A percentile compares a stretch with the other conserved stretches of the same genome.
phyloP scores from a whole-genome alignment of 1,139 yeast genomes.

The Sugiyamaella grinbergsii region DNA sequence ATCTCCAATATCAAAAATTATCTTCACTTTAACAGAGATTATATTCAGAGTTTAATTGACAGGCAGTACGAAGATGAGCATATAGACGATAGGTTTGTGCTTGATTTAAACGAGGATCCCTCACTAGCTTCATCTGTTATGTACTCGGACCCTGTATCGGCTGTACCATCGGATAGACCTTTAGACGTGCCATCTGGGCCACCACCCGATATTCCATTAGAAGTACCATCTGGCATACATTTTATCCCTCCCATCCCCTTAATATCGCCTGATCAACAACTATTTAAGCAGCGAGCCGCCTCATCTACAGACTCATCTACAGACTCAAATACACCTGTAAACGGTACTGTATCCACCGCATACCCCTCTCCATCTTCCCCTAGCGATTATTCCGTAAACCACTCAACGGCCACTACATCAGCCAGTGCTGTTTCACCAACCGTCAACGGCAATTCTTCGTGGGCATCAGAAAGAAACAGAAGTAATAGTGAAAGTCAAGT shows the following conservation, averaged over 20 bases:
- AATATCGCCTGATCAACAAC: constrained; percentile 2
- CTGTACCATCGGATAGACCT: too few relatives aligned
- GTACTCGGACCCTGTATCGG: too few relatives aligned
- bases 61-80: constrained; percentile 5
- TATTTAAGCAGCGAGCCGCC: background rate
- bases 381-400: background rate
- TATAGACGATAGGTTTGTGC: background rate
- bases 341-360: background rate
- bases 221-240: background rate
- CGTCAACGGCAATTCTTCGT: background rate
- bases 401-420: background rate
- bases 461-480: constrained; percentile 50
- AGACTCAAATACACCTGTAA: background rate
- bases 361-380: constrained; percentile 13
- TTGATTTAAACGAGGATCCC: too few relatives aligned
- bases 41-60: constrained; percentile 24
- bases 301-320: background rate
- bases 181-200: background rate
- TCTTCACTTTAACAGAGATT: constrained; percentile 36
- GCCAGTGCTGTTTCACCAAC: constrained; percentile 1
- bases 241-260: background rate
- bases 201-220: too few relatives aligned
- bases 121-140: too few relatives aligned
- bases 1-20: constrained; percentile 54
- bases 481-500: constrained; percentile 57